A percentile compares a stretch with the other conserved stretches of the same genome.
Evolutionary conservation across 176 grass and related monocot genomes (phyloP).

Genomic region (Areca catechu): DNA sequence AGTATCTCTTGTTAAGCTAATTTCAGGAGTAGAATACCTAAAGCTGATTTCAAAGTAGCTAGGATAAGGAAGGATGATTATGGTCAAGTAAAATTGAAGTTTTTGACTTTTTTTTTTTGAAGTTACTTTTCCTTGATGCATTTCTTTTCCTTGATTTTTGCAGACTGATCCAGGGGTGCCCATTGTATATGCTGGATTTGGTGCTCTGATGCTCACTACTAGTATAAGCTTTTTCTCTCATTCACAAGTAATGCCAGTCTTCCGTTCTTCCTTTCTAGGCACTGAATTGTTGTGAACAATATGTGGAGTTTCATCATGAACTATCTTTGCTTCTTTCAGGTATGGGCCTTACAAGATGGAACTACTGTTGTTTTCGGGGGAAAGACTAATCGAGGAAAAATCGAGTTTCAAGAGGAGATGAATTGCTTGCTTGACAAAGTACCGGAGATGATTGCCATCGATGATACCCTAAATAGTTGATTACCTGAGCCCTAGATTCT

Average conservation of each 20-base stretch:
- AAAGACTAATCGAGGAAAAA: constrained; percentile 78
- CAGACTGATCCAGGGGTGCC: constrained; percentile 94
- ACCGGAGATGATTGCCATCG: constrained; percentile 45
- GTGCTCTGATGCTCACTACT: constrained; percentile 88
- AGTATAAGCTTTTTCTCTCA: constrained; percentile 87
- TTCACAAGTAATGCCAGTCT: constrained; percentile 39
- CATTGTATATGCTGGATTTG: constrained; percentile 92
- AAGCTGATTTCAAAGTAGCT: no score
- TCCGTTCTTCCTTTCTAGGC: neutral
- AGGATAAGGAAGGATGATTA: no score
- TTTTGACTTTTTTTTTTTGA: neutral
- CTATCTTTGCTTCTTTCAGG: constrained; percentile 25
- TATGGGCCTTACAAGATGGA: constrained; percentile 97
- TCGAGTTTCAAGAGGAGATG: constrained; percentile 81
- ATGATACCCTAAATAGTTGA: constrained; percentile 26
- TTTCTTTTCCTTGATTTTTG: constrained; percentile 2
- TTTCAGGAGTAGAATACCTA: neutral
- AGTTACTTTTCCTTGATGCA: neutral
- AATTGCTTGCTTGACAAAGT: constrained; percentile 77
- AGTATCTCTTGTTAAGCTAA: neutral
- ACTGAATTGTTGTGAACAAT: neutral
- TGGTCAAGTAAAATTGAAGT: no score
- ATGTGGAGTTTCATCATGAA: neutral
- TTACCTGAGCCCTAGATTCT: neutral
- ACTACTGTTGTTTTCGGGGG: constrained; percentile 64